Conservation (phyloP, 2,329 filamentous ascomycete species). For the Sclerotinia trifoliorum region DNA sequence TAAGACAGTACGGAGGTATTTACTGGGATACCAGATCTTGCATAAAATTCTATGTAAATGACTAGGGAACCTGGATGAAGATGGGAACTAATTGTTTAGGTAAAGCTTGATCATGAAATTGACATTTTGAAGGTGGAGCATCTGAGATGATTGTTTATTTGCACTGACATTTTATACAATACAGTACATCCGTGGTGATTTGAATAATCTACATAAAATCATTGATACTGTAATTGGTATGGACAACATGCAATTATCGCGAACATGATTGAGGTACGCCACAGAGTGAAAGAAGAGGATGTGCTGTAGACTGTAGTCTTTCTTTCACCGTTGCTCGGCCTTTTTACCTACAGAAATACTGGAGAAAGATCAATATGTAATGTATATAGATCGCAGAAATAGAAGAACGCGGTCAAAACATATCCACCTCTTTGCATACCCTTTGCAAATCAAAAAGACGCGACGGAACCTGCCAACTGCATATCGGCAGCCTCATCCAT, state of each 20-base stretch:
- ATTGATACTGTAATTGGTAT: background rate
- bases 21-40: constrained; percentile 16
- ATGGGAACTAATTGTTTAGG: constrained; percentile 13
- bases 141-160: background rate
- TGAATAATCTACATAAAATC: background rate
- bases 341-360: constrained; percentile 2
- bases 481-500: constrained; percentile 15
- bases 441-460: background rate
- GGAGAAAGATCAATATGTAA: background rate
- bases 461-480: constrained; percentile 1
- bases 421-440: constrained; percentile 11
- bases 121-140: constrained; percentile 2
- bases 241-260: background rate
- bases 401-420: constrained; percentile 18
- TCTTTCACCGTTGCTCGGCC: constrained; percentile 4
- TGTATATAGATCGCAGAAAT: background rate
- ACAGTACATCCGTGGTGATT: background rate
- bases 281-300: background rate
- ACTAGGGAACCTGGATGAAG: constrained; percentile 13
- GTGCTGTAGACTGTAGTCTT: background rate
- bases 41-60: background rate
- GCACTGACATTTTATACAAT: background rate
- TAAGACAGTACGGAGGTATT: constrained; percentile 4
- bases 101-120: constrained; percentile 21
- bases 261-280: background rate